Evolutionary conservation across 345 rosid species (phyloP), one percentile per base, ranked within the genome.

Genomic region (Noccaea bulbosa): DNA sequence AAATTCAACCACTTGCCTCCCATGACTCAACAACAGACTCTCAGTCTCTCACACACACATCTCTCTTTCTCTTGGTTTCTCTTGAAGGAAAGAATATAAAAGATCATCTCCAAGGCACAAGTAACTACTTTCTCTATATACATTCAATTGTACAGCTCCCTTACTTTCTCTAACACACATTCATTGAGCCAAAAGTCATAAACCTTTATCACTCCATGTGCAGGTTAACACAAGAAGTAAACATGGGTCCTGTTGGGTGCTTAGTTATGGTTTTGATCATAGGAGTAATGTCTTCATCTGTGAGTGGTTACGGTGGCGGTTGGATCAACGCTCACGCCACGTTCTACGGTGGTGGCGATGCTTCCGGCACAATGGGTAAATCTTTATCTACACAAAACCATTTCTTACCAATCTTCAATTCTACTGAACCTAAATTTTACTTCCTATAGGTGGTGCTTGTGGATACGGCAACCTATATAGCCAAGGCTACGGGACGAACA

Each of bases 241-340:
- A 56, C 45, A 56, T 56, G 62, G 62, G 45, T 9, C 62, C 45
- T 56, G 32, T 56, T 37, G 44, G 44, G 15, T 37, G 37, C 45
- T 56, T 56, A 56, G 14, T 56, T 4, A 56, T 17, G 45, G 32
- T 24, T 16, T 37, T 37, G 15, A 2, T 20, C 22, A 20, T 56
- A 56, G 70, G 59, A 37, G 14, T 75, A 30, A 75, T 69, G 70
- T 8, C 74, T 62, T 68, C 65, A 39, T 54, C 64, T 2, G 79
- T 62, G 32, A 62, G 11, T 0, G 65, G 65, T 60, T 62, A 69
- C 3, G 97, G 90, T 11, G 89, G 85, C 1, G 49, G 75, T 1
- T 91, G 97, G 97, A 75, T 85, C 77, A 82, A 49, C 17, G 96
- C 97, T 12, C 97, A 91, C 56, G 97, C 97, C 49, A 88, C 97